These are phyloP conservation scores for Trichoderma oligosporum DNA, from an alignment of 2,329 filamentous ascomycete species.

Conservation along the genomic window DNA sequence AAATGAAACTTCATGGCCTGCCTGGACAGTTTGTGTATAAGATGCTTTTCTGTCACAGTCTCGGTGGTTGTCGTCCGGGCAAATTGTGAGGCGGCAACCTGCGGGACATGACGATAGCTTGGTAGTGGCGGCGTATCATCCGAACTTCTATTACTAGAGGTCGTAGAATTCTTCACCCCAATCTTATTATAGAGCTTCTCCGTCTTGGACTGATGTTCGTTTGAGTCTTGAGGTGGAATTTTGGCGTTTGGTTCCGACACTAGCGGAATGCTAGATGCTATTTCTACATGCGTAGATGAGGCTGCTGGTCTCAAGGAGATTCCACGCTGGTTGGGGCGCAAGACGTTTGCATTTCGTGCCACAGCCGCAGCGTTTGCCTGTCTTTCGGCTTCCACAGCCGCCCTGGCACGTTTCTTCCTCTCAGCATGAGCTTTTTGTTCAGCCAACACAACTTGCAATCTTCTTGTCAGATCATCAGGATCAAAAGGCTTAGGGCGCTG, in stretches of 20 bases:
- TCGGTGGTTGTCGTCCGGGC: constrained; percentile 49
- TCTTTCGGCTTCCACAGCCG: constrained; percentile 24
- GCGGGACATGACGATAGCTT: constrained; percentile 50
- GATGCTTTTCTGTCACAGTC: constrained; percentile 34
- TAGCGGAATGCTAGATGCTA: not conserved
- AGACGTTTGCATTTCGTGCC: not conserved
- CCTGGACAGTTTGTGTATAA: constrained; percentile 43
- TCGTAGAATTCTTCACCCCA: constrained; percentile 11
- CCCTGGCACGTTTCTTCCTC: constrained; percentile 30
- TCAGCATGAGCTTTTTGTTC: constrained; percentile 46
- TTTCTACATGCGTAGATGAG: constrained; percentile 8
- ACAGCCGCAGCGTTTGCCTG: constrained; percentile 15
- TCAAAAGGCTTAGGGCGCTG: constrained; percentile 42
- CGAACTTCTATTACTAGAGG: constrained; percentile 22
- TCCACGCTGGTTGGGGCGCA: not conserved
- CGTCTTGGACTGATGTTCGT: not conserved
- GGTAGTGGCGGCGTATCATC: constrained; percentile 20
- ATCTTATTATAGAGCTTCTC: constrained; percentile 16
- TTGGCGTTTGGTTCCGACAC: not conserved
- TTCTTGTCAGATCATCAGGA: constrained; percentile 51
- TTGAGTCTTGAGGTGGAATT: not conserved
- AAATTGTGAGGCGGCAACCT: constrained; percentile 54
- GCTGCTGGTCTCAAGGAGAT: constrained; percentile 6
- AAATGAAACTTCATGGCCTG: constrained; percentile 41
- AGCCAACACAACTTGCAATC: constrained; percentile 48